These are phyloP conservation scores for Ophiocordyceps camponoti-saundersi DNA, from an alignment of 2,329 filamentous ascomycete species.

Conservation along the genomic window DNA sequence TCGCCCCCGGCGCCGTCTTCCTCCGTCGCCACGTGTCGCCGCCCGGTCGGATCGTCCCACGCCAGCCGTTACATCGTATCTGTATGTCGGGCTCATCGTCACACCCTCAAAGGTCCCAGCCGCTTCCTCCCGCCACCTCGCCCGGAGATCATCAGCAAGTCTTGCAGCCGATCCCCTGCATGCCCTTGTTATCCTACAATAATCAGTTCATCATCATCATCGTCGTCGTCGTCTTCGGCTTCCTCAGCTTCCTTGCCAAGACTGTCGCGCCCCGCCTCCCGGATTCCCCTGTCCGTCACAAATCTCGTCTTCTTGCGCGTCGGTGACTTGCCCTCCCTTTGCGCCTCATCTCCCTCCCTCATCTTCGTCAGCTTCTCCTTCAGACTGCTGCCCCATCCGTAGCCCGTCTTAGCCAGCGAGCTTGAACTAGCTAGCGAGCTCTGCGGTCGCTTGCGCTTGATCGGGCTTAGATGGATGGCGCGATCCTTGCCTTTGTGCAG, in stretches of 20 bases:
- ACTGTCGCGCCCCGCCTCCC: conserved; percentile 60
- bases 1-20: too few species aligned
- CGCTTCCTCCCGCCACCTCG: background rate
- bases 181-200: conserved; percentile 18
- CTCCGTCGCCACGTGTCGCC: background rate
- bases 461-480: conserved; percentile 37
- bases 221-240: conserved; percentile 20
- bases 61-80: background rate
- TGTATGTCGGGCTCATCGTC: background rate
- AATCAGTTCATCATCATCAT: conserved; percentile 35
- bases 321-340: conserved; percentile 19
- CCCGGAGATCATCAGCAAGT: background rate
- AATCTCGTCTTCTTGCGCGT: conserved; percentile 64
- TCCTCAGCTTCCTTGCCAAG: conserved; percentile 35
- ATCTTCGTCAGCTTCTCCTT: conserved; percentile 40
- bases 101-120: background rate
- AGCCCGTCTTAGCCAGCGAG: conserved; percentile 7
- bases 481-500: conserved; percentile 15
- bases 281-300: conserved; percentile 60
- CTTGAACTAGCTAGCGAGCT: conserved; percentile 21
- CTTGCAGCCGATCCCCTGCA: background rate
- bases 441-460: conserved; percentile 44
- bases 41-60: background rate
- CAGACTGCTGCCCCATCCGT: conserved; percentile 42
- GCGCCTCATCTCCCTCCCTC: conserved; percentile 40